Evolutionary conservation across 169 alveolate genomes (phyloP).

Genomic region (Haemoproteus tartakovskyi): DNA sequence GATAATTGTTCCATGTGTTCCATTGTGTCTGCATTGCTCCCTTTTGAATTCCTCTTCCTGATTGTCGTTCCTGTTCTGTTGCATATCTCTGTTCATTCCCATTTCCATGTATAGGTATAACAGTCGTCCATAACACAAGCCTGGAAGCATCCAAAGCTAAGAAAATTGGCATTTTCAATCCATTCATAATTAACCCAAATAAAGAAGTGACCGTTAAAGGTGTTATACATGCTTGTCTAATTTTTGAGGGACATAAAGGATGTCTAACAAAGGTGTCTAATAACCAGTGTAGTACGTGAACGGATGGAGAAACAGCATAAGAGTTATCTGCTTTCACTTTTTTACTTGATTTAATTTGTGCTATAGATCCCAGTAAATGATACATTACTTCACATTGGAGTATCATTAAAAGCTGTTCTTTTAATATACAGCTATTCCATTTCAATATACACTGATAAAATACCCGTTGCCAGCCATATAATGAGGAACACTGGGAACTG

Average conservation of each 20-base stretch:
- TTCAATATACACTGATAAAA: slow-evolving; percentile 68
- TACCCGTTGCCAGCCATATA: slow-evolving; percentile 83
- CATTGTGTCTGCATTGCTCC: too few species aligned
- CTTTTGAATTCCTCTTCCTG: too few species aligned
- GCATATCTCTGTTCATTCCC: slow-evolving; percentile 30
- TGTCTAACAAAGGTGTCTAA: slow-evolving; percentile 84
- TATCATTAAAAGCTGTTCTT: slow-evolving; percentile 44
- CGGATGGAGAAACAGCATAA: slow-evolving; percentile 78
- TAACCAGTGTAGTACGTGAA: slow-evolving; percentile 86
- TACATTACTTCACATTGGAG: slow-evolving; percentile 76
- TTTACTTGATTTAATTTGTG: slow-evolving; percentile 69
- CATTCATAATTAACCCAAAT: slow-evolving; percentile 81
- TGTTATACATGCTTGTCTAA: slow-evolving; percentile 75
- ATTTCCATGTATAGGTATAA: slow-evolving; percentile 32
- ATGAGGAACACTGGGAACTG: slow-evolving; percentile 67
- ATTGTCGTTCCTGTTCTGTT: too few species aligned
- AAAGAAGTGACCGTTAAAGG: slow-evolving; percentile 75
- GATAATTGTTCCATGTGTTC: too few species aligned
- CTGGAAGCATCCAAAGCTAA: slow-evolving; percentile 84
- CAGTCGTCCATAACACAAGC: slow-evolving; percentile 77
- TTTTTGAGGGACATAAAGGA: slow-evolving; percentile 84
- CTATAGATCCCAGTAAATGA: slow-evolving; percentile 81
- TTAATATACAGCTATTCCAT: slow-evolving; percentile 40
- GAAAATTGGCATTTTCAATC: slow-evolving; percentile 83
- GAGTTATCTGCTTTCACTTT: slow-evolving; percentile 67